Evolutionary conservation across 2,329 filamentous ascomycete genomes (phyloP).

Genomic region (Lomentospora prolificans): DNA sequence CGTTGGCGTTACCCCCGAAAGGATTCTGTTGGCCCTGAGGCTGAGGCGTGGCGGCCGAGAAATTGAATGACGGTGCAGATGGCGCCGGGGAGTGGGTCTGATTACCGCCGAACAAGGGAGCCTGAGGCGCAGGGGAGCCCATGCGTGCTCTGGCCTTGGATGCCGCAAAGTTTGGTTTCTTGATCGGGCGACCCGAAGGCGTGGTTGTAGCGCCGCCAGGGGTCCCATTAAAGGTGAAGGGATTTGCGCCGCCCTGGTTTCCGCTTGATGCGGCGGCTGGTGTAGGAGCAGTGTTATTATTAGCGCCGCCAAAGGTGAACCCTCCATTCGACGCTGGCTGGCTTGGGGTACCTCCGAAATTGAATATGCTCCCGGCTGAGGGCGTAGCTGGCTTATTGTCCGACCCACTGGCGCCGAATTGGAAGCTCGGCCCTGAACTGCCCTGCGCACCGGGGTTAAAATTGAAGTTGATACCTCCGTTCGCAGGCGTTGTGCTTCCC

Average conservation of each 20-base stretch:
- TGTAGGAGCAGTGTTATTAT: constrained; percentile 12
- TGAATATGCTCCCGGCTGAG: background rate
- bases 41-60: constrained; percentile 5
- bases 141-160: constrained; percentile 14
- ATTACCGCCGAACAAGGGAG: background rate
- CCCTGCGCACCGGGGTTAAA: background rate
- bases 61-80: constrained; percentile 9
- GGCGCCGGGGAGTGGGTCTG: constrained; percentile 15
- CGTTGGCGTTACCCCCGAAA: constrained; percentile 14
- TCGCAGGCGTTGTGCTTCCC: constrained; percentile 15
- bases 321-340: constrained; percentile 10
- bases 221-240: constrained; percentile 24
- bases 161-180: constrained; percentile 12
- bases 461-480: constrained; percentile 8
- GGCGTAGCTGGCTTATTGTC: background rate
- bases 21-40: constrained; percentile 8
- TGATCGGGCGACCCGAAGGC: constrained; percentile 4
- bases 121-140: constrained; percentile 17
- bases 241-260: constrained; percentile 26
- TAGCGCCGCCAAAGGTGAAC: constrained; percentile 22
- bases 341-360: constrained; percentile 1
- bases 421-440: constrained; percentile 12
- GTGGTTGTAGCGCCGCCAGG: constrained; percentile 12
- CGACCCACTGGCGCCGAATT: constrained; percentile 15
- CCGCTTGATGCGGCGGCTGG: constrained; percentile 14